These are phyloP conservation scores for Cyberlindnera lachancei DNA, from an alignment of 805 yeast genomes.

Conservation along the genomic window DNA sequence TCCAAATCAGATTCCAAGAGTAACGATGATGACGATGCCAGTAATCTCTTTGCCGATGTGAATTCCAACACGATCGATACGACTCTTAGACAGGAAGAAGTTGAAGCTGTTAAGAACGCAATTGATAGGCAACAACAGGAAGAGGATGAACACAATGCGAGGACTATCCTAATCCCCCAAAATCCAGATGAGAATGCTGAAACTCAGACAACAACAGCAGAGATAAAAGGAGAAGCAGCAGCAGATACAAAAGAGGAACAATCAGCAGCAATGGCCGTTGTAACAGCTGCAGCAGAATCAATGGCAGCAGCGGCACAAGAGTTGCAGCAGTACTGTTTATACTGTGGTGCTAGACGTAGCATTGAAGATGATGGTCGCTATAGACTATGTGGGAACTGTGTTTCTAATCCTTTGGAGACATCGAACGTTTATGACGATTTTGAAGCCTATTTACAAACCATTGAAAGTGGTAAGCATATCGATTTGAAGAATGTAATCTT, in stretches of 20 bases:
- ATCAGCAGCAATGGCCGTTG: slow-evolving; percentile 1
- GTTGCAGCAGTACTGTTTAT: slow-evolving; percentile 11
- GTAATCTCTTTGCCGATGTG: slow-evolving; percentile 2
- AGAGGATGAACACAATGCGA: too few relatives aligned
- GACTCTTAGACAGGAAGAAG: too few relatives aligned
- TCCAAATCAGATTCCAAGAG: slow-evolving; percentile 5
- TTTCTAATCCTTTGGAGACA: slow-evolving; percentile 18
- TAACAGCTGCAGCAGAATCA: background rate
- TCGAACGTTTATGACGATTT: slow-evolving; percentile 19
- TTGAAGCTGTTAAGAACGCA: too few relatives aligned
- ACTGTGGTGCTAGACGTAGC: slow-evolving; percentile 19
- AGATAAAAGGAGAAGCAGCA: background rate
- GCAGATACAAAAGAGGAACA: slow-evolving; percentile 1
- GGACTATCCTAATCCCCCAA: too few relatives aligned
- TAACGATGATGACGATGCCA: slow-evolving; percentile 1
- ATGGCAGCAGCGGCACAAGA: slow-evolving; percentile 1
- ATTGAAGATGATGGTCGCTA: slow-evolving; percentile 23
- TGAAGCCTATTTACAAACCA: slow-evolving; percentile 11
- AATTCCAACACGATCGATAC: too few relatives aligned
- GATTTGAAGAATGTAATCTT: slow-evolving; percentile 18
- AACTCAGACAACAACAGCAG: background rate
- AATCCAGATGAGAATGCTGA: background rate
- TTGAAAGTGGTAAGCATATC: slow-evolving; percentile 9
- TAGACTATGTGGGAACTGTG: slow-evolving; percentile 21
- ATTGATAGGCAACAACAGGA: too few relatives aligned